phyloP scores from a whole-genome alignment of 2,329 filamentous ascomycete genomes.

The Lasiodiplodia hormozganensis region DNA sequence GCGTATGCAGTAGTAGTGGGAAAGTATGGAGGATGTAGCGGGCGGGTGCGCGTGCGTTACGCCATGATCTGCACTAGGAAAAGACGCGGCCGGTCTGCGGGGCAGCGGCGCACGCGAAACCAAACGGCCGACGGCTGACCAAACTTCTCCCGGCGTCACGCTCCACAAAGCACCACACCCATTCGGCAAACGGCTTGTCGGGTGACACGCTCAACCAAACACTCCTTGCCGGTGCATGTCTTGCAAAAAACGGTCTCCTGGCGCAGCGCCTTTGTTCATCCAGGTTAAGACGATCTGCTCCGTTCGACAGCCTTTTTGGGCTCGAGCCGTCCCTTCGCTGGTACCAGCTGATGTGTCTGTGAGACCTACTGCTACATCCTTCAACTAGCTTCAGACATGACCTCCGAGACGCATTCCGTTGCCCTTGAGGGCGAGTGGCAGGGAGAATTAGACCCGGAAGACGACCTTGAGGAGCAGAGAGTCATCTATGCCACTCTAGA shows the following conservation, averaged over 20 bases:
- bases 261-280: not conserved
- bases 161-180: not conserved
- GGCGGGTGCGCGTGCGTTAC: not conserved
- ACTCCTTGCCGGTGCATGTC: not conserved
- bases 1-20: not conserved
- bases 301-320: not conserved
- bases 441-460: conserved; percentile 68
- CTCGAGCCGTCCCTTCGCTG: not conserved
- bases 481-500: conserved; percentile 85
- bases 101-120: not conserved
- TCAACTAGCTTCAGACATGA: not conserved
- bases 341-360: conserved; percentile 6
- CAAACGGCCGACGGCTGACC: not conserved
- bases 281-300: not conserved
- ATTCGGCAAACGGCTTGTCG: not conserved
- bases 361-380: conserved; percentile 16
- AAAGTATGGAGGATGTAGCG: not conserved
- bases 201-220: conserved; percentile 1
- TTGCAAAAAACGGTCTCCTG: not conserved
- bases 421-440: conserved; percentile 55
- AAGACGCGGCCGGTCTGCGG: not conserved
- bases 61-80: conserved; percentile 19
- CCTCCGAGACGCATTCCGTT: conserved; percentile 17
- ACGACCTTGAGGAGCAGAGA: conserved; percentile 79
- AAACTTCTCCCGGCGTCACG: conserved; percentile 4